A percentile compares a stretch with the other conserved stretches of the same genome.
Evolutionary conservation across 2,329 filamentous ascomycete genomes (phyloP).

Genomic region (Cytospora piceicola): DNA sequence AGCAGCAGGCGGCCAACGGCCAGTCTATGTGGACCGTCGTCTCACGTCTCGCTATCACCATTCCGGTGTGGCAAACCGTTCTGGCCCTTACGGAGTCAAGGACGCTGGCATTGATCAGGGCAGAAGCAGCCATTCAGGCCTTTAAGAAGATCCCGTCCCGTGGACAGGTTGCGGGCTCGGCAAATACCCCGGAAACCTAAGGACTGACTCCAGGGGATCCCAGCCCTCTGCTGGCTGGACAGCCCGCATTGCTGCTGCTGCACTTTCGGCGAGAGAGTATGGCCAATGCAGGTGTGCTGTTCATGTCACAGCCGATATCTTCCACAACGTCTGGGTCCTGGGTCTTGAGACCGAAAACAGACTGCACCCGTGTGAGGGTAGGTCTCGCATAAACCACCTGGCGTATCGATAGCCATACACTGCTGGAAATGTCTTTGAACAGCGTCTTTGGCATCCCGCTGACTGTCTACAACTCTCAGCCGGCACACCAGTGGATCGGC

Average conservation of each 20-base stretch:
- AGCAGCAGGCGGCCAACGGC: background rate
- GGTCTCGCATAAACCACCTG: too few relatives aligned
- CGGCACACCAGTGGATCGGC: background rate
- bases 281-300: too few relatives aligned
- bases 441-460: background rate
- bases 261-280: too few relatives aligned
- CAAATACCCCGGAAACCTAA: constrained; percentile 19
- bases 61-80: constrained; percentile 23
- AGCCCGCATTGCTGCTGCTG: constrained; percentile 9
- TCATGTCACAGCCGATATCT: too few relatives aligned
- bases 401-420: too few relatives aligned
- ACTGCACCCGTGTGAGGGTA: too few relatives aligned
- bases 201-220: constrained; percentile 9
- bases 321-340: too few relatives aligned
- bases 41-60: constrained; percentile 11
- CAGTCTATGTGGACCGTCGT: background rate
- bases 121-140: background rate
- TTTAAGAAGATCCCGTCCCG: constrained; percentile 1
- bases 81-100: constrained; percentile 10
- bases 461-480: background rate
- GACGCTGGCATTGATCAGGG: constrained; percentile 14
- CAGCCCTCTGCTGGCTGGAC: background rate
- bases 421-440: background rate
- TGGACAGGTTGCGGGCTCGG: constrained; percentile 21
- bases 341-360: too few relatives aligned